These are phyloP conservation scores for Filobasidium wieringae DNA, from an alignment of 768 basidiomycete species.

Conservation along the genomic window DNA sequence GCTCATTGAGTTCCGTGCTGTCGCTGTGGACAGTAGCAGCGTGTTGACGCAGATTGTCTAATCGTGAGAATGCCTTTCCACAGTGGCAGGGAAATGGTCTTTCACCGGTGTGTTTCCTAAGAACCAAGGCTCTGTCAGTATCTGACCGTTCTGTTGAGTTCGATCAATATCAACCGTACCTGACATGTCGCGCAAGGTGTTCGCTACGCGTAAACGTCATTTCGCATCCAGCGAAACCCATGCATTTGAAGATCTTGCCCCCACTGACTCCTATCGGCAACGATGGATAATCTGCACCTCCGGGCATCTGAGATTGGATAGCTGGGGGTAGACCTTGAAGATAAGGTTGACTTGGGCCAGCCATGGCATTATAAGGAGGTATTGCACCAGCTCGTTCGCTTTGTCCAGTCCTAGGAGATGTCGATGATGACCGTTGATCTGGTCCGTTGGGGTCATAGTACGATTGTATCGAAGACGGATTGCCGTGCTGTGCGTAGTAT, in stretches of 20 bases:
- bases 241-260: conserved; percentile 82
- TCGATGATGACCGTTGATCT: not conserved
- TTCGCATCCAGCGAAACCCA: conserved; percentile 84
- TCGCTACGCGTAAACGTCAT: conserved; percentile 96
- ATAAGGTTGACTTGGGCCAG: not conserved
- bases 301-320: not conserved
- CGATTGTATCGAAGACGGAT: not conserved
- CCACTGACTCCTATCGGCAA: conserved; percentile 9
- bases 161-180: conserved; percentile 47
- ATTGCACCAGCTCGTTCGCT: not conserved
- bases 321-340: not conserved
- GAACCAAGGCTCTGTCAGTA: conserved; percentile 12
- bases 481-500: not conserved
- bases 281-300: not conserved
- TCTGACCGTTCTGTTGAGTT: not conserved
- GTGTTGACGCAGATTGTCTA: conserved; percentile 94
- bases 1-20: conserved; percentile 43
- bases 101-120: conserved; percentile 94
- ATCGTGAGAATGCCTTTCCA: conserved; percentile 83
- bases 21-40: conserved; percentile 96
- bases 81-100: conserved; percentile 94
- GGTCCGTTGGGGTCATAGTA: not conserved
- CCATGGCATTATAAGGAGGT: not conserved
- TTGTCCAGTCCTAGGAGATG: not conserved
- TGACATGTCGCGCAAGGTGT: conserved; percentile 87